These are phyloP conservation scores for Volvox carteri DNA, from an alignment of 163 green algal genomes.

Conservation along the genomic window DNA sequence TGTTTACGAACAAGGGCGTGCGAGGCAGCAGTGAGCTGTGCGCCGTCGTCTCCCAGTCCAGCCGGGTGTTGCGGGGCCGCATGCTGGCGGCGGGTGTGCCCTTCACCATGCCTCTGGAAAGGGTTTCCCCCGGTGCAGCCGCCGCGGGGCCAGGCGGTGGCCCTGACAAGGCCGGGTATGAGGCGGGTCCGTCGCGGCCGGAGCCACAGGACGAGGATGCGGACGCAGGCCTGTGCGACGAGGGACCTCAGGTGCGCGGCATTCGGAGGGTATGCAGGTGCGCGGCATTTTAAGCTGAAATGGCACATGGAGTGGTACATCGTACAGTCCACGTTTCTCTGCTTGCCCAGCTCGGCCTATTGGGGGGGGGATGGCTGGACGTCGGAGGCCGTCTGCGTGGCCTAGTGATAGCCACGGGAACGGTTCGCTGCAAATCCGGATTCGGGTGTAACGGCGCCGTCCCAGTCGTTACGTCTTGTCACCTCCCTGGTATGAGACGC, in stretches of 20 bases:
- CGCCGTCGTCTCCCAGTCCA: slow-evolving; percentile 51
- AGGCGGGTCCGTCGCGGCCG: not conserved
- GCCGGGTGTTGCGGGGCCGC: slow-evolving; percentile 3
- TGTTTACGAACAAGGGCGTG: slow-evolving; percentile 36
- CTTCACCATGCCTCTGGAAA: slow-evolving; percentile 53
- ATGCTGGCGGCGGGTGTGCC: slow-evolving; percentile 29
- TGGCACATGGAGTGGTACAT: no score
- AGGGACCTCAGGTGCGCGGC: not conserved
- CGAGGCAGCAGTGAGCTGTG: slow-evolving; percentile 5
- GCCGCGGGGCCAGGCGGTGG: no score
- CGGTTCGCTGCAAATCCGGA: no score
- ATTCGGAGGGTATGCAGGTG: not conserved
- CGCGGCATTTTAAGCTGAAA: no score
- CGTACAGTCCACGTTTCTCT: no score
- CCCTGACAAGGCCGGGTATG: not conserved
- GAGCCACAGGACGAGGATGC: not conserved
- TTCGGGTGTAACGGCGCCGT: no score
- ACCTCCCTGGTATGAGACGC: no score
- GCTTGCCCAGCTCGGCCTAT: no score
- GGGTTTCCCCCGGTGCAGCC: not conserved
- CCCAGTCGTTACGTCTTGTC: no score
- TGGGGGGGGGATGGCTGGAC: no score
- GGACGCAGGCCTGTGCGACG: slow-evolving; percentile 36
- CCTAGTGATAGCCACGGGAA: no score
- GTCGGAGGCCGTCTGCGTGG: no score